Conservation (phyloP, 2,329 filamentous ascomycete species). For the Arthrinium puccinioides region DNA sequence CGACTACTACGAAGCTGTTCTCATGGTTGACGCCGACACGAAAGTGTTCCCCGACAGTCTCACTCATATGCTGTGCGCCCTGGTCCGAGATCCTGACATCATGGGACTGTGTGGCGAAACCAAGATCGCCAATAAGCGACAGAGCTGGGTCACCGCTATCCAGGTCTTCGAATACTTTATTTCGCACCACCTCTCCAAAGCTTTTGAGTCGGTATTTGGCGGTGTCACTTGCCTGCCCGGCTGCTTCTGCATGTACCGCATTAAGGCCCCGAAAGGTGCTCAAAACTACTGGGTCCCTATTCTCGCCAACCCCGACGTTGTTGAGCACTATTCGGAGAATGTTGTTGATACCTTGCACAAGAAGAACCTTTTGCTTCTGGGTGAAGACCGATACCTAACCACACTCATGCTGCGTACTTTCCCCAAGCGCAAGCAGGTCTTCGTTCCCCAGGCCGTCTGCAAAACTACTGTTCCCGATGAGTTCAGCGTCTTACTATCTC, state of each 20-base stretch:
- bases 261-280: conserved; percentile 96
- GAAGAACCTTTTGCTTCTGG: conserved; percentile 90
- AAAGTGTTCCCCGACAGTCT: conserved; percentile 98
- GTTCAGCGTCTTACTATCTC: conserved; percentile 87
- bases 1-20: conserved; percentile 94
- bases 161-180: conserved; percentile 99
- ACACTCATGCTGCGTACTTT: conserved; percentile 98
- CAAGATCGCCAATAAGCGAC: conserved; percentile 97
- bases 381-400: conserved; percentile 93
- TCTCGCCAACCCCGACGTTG: conserved; percentile 93
- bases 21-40: conserved; percentile 99
- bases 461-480: conserved; percentile 94
- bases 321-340: conserved; percentile 98
- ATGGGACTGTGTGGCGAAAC: conserved; percentile 99
- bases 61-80: conserved; percentile 97
- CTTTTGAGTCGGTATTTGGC: conserved; percentile 96
- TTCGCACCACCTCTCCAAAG: conserved; percentile 93
- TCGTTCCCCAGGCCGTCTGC: conserved; percentile 96
- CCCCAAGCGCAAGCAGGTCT: conserved; percentile 97
- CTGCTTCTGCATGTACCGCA: conserved; percentile 99
- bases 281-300: conserved; percentile 99
- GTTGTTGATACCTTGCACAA: conserved; percentile 96
- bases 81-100: conserved; percentile 98
- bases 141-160: conserved; percentile 93
- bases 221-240: conserved; percentile 97